Evolutionary conservation across 1,284 basidiomycete genomes (phyloP).

Genomic region (Athelia psychrophila): DNA sequence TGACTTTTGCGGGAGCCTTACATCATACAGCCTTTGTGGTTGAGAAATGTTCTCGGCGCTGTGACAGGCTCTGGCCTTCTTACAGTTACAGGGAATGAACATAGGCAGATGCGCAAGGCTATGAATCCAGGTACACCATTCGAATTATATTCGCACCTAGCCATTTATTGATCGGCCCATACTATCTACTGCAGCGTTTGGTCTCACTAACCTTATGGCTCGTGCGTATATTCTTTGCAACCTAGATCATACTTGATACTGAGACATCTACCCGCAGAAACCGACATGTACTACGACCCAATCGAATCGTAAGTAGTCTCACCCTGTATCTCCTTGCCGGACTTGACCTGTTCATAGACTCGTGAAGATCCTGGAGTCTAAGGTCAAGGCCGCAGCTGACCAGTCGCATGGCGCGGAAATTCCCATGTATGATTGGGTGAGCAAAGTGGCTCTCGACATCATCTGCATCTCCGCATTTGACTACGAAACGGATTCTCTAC

Average conservation of each 20-base stretch:
- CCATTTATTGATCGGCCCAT: no score
- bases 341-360: constrained; percentile 11
- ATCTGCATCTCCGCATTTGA: constrained; percentile 25
- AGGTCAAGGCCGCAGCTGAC: constrained; percentile 9
- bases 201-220: constrained; percentile 21
- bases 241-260: not conserved
- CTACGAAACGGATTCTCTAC: constrained; percentile 21
- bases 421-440: constrained; percentile 27
- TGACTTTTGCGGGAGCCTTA: not conserved
- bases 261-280: constrained; percentile 14
- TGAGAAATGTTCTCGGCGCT: constrained; percentile 23
- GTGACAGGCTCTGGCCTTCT: constrained; percentile 27
- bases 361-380: constrained; percentile 15
- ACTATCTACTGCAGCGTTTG: constrained; percentile 15
- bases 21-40: constrained; percentile 16
- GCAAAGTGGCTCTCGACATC: constrained; percentile 25
- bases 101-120: constrained; percentile 26
- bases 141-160: no score
- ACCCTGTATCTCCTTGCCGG: not conserved
- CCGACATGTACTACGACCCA: constrained; percentile 25
- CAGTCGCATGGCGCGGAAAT: constrained; percentile 11
- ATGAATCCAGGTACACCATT: constrained; percentile 17
- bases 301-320: constrained; percentile 17
- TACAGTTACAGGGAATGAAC: constrained; percentile 27
- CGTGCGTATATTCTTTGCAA: constrained; percentile 16